Conservation (phyloP, 352 stramenopile species). For the Phytophthora capsici region DNA sequence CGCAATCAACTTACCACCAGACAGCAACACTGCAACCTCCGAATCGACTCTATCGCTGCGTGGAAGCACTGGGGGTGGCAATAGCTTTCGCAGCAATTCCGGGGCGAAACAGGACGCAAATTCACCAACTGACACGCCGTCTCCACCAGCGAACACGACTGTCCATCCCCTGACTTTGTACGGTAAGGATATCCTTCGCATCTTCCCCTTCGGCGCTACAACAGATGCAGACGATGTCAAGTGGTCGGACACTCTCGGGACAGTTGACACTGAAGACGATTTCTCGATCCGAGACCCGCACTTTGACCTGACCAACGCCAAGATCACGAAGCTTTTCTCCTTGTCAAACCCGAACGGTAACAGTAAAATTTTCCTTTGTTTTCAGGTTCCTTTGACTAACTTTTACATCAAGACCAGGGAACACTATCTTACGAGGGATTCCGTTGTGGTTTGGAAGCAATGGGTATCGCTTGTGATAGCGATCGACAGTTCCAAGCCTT, state of each 20-base stretch:
- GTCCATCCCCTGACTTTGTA: slow-evolving; percentile 50
- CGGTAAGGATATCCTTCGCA: slow-evolving; percentile 62
- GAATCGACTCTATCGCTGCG: slow-evolving; percentile 8
- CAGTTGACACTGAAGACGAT: slow-evolving; percentile 20
- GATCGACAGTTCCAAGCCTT: slow-evolving; percentile 71
- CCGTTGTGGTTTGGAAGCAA: slow-evolving; percentile 61
- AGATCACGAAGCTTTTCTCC: slow-evolving; percentile 53
- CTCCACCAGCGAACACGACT: slow-evolving; percentile 18
- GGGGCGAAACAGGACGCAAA: slow-evolving; percentile 18
- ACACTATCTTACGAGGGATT: slow-evolving; percentile 75
- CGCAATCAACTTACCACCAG: slow-evolving; percentile 23
- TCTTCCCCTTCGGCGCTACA: slow-evolving; percentile 54
- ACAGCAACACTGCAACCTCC: not conserved
- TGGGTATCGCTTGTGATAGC: slow-evolving; percentile 69
- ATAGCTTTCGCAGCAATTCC: slow-evolving; percentile 34
- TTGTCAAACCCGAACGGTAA: slow-evolving; percentile 59
- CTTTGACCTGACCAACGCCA: slow-evolving; percentile 29
- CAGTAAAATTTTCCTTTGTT: too few relatives aligned
- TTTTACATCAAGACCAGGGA: slow-evolving; percentile 35
- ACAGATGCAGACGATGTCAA: slow-evolving; percentile 59
- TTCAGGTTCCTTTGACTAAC: too few relatives aligned
- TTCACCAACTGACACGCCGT: slow-evolving; percentile 11
- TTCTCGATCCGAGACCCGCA: slow-evolving; percentile 31
- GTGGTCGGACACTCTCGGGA: slow-evolving; percentile 22
- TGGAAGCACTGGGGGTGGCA: slow-evolving; percentile 16